Evolutionary conservation across 1,139 yeast genomes (phyloP).

Genomic region (Meyerozyma carpophila): DNA sequence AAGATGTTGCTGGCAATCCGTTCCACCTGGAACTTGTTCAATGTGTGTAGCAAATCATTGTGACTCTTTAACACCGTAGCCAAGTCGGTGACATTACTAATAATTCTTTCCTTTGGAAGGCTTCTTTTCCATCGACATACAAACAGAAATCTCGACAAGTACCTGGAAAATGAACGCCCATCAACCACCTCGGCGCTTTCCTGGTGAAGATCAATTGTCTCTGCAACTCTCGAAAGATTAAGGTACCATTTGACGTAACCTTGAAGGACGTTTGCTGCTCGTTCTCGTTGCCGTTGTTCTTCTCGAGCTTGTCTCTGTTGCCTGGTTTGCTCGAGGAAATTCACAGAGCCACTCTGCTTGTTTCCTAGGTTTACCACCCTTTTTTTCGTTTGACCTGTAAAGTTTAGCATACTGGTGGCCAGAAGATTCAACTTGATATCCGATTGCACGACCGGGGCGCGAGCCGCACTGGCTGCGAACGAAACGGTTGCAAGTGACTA

Average conservation of each 20-base stretch:
- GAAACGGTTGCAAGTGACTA: neutral
- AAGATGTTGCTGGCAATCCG: neutral
- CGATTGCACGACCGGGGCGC: neutral
- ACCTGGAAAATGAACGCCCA: neutral
- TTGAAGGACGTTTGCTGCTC: slow-evolving; percentile 50
- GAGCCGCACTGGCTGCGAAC: neutral
- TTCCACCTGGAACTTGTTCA: neutral
- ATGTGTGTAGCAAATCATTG: neutral
- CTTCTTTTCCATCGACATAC: slow-evolving; percentile 10
- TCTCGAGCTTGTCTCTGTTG: slow-evolving; percentile 66
- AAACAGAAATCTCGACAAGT: slow-evolving; percentile 5
- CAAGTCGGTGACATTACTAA: neutral
- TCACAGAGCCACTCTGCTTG: slow-evolving; percentile 17
- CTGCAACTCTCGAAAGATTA: slow-evolving; percentile 16
- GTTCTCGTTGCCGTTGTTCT: slow-evolving; percentile 40
- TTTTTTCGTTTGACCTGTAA: slow-evolving; percentile 58
- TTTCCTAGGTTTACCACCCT: slow-evolving; percentile 78
- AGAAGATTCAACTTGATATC: neutral
- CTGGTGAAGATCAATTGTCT: neutral
- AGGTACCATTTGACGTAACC: slow-evolving; percentile 33
- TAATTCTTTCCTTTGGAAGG: slow-evolving; percentile 1
- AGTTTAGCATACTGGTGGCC: slow-evolving; percentile 39
- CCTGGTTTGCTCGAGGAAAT: slow-evolving; percentile 55
- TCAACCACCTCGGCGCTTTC: neutral
- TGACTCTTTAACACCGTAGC: neutral